Evolutionary conservation across 2,329 filamentous ascomycete species (phyloP).

Genomic region (Cladosporium sp.): DNA sequence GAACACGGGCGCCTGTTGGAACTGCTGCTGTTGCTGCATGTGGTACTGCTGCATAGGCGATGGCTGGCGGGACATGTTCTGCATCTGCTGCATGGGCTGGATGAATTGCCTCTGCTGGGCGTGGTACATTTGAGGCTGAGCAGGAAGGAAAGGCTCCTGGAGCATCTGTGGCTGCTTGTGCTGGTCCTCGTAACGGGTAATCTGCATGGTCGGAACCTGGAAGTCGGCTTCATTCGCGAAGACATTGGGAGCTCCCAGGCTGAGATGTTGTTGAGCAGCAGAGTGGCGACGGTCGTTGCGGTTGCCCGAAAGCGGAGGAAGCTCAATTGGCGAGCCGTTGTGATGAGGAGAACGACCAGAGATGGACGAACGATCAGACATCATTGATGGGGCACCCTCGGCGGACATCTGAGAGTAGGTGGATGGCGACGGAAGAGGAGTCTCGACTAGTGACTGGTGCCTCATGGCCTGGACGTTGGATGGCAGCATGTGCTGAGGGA

Average conservation of each 20-base stretch:
- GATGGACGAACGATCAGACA: slow-evolving; percentile 63
- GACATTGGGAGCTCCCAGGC: slow-evolving; percentile 39
- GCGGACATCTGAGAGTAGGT: slow-evolving; percentile 64
- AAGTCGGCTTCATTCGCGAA: slow-evolving; percentile 36
- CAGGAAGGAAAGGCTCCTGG: slow-evolving; percentile 38
- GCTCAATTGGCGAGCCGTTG: slow-evolving; percentile 49
- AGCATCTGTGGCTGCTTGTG: slow-evolving; percentile 34
- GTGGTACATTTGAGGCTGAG: slow-evolving; percentile 27
- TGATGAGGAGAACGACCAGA: slow-evolving; percentile 45
- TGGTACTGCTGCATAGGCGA: slow-evolving; percentile 19
- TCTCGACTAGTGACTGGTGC: slow-evolving; percentile 45
- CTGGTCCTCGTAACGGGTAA: slow-evolving; percentile 32
- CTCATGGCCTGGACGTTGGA: slow-evolving; percentile 32
- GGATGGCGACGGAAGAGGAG: slow-evolving; percentile 63
- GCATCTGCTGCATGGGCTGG: slow-evolving; percentile 31
- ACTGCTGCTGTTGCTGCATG: slow-evolving; percentile 18
- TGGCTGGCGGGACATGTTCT: slow-evolving; percentile 19
- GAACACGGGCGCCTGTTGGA: slow-evolving; percentile 11
- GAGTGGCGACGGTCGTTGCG: slow-evolving; percentile 34
- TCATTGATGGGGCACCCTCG: slow-evolving; percentile 66
- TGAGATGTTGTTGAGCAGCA: slow-evolving; percentile 35
- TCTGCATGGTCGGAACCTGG: slow-evolving; percentile 32
- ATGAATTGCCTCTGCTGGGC: slow-evolving; percentile 25
- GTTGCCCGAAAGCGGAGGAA: slow-evolving; percentile 38
- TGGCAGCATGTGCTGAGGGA: slow-evolving; percentile 36